These are phyloP conservation scores for Candida qinlingensis DNA, from an alignment of 805 yeast species.

Conservation along the genomic window DNA sequence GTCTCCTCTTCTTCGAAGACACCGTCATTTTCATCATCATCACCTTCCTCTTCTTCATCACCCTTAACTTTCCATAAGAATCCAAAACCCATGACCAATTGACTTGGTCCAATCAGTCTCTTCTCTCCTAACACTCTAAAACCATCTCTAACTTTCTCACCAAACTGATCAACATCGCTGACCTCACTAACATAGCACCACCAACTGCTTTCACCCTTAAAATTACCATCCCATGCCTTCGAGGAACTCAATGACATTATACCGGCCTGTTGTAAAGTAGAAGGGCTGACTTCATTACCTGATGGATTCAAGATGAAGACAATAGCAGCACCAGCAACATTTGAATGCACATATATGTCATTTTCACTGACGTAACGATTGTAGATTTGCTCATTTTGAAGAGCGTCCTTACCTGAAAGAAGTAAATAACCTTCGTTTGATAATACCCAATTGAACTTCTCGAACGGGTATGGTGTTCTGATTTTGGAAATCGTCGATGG, in stretches of 20 bases:
- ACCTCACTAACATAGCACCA: constrained; percentile 66
- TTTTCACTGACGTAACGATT: constrained; percentile 68
- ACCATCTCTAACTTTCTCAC: constrained; percentile 59
- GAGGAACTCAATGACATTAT: constrained; percentile 76
- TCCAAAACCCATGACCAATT: constrained; percentile 85
- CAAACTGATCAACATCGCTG: constrained; percentile 61
- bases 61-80: constrained; percentile 68
- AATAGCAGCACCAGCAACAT: constrained; percentile 64
- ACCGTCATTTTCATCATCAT: constrained; percentile 1
- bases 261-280: constrained; percentile 87
- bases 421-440: constrained; percentile 84
- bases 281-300: constrained; percentile 71
- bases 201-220: constrained; percentile 76
- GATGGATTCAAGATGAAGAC: constrained; percentile 76
- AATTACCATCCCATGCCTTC: constrained; percentile 74
- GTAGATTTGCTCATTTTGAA: constrained; percentile 76
- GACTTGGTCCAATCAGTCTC: constrained; percentile 69
- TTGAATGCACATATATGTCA: constrained; percentile 72
- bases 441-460: constrained; percentile 92
- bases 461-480: constrained; percentile 83
- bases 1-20: not conserved
- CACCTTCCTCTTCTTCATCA: constrained; percentile 35
- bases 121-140: constrained; percentile 51
- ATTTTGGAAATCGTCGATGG: constrained; percentile 48
- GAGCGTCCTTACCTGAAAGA: constrained; percentile 76